Conservation (phyloP, 1,139 yeast species). For the Sugiyamaella neomexicana region DNA sequence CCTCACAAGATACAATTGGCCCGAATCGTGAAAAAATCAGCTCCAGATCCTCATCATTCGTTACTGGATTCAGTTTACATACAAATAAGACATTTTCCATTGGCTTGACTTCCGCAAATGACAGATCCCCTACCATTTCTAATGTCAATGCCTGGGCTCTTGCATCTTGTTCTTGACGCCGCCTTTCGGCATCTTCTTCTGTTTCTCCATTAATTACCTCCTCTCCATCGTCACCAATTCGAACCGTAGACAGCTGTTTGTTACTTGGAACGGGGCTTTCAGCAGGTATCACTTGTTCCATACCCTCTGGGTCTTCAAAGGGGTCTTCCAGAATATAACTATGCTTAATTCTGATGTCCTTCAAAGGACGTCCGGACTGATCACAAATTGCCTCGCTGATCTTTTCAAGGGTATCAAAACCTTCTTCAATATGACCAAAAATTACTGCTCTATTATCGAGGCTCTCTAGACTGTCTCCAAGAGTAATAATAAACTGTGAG, state of each 20-base stretch:
- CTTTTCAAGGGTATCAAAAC: conserved; percentile 47
- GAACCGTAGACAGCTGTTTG: conserved; percentile 42
- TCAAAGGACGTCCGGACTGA: conserved; percentile 44
- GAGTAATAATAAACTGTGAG: conserved; percentile 39
- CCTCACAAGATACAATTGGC: conserved; percentile 50
- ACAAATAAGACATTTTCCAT: conserved; percentile 62
- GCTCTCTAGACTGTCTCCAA: conserved; percentile 30
- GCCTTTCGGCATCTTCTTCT: conserved; percentile 30
- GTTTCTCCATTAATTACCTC: conserved; percentile 32
- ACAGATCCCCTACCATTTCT: conserved; percentile 66
- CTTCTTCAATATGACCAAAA: conserved; percentile 59
- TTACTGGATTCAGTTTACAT: conserved; percentile 62
- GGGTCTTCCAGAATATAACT: conserved; percentile 58
- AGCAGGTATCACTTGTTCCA: conserved; percentile 28
- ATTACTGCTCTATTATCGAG: conserved; percentile 32
- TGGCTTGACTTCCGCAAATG: conserved; percentile 58
- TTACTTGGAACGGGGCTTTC: conserved; percentile 43
- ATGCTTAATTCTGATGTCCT: conserved; percentile 55
- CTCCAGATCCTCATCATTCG: conserved; percentile 54
- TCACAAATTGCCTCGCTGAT: conserved; percentile 48
- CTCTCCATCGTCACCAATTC: conserved; percentile 39
- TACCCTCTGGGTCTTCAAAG: conserved; percentile 45
- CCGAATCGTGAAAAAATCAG: conserved; percentile 64
- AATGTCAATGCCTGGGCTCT: conserved; percentile 58
- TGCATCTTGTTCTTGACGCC: conserved; percentile 43